Conservation (phyloP, 2,329 filamentous ascomycete species). For the Chrysoporthe cubensis region DNA sequence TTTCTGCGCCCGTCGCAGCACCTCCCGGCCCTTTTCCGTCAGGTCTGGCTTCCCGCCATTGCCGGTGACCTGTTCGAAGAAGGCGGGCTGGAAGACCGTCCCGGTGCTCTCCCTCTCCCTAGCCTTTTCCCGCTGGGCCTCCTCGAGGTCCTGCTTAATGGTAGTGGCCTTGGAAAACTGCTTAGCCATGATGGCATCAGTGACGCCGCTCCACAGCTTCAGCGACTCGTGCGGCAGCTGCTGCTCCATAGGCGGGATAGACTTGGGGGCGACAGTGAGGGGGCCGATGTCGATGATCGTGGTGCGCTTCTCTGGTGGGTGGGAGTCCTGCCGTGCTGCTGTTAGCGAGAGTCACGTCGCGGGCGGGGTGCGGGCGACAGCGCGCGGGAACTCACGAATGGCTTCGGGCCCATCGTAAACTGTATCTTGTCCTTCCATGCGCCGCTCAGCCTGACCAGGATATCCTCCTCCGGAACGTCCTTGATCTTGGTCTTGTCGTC, state of each 20-base stretch:
- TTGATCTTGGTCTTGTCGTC: constrained; percentile 79
- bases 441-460: constrained; percentile 81
- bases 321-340: constrained; percentile 42
- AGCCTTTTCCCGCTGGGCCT: constrained; percentile 83
- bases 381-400: constrained; percentile 57
- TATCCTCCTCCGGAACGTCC: constrained; percentile 83
- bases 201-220: constrained; percentile 85
- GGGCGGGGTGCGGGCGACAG: constrained; percentile 6
- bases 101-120: constrained; percentile 74
- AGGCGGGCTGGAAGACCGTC: constrained; percentile 80
- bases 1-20: constrained; percentile 57
- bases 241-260: constrained; percentile 73
- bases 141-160: constrained; percentile 89
- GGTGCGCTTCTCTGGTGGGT: constrained; percentile 63
- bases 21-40: constrained; percentile 55
- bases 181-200: constrained; percentile 79
- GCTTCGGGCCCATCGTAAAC: constrained; percentile 63
- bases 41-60: constrained; percentile 60
- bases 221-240: constrained; percentile 91
- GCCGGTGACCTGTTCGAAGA: constrained; percentile 70
- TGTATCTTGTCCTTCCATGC: constrained; percentile 78
- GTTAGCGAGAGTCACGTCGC: constrained; percentile 20
- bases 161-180: constrained; percentile 84
- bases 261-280: constrained; percentile 77
- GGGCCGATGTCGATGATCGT: constrained; percentile 89